A percentile compares a stretch with the other conserved stretches of the same genome.
These are phyloP conservation scores for Coprinellus aureogranulatus DNA, from an alignment of 768 basidiomycete species.

Conservation along the genomic window DNA sequence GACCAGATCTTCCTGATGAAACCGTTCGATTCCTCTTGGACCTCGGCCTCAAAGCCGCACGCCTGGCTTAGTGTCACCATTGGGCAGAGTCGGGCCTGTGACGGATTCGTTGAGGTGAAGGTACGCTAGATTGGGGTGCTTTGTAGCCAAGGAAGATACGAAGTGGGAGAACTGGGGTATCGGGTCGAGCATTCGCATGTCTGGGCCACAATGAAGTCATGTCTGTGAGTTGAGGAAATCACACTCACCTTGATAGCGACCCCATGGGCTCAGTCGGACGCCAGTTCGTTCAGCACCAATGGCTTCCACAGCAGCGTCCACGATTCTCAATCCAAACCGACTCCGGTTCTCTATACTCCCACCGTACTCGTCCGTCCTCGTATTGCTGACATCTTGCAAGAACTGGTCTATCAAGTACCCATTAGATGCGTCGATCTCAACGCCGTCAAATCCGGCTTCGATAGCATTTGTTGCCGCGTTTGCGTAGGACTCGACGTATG, in stretches of 20 bases:
- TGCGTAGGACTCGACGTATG: slow-evolving; percentile 47
- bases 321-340: slow-evolving; percentile 54
- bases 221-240: too few species aligned
- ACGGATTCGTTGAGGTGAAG: slow-evolving; percentile 51
- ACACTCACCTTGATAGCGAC: slow-evolving; percentile 34
- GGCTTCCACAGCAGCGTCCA: slow-evolving; percentile 47
- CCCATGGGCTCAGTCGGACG: slow-evolving; percentile 61
- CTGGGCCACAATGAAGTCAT: too few species aligned
- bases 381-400: slow-evolving; percentile 52
- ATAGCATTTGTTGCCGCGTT: slow-evolving; percentile 50
- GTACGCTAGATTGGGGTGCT: slow-evolving; percentile 48
- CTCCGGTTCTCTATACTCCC: slow-evolving; percentile 61
- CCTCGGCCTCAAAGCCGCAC: slow-evolving; percentile 13
- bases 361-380: slow-evolving; percentile 66
- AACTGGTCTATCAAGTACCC: slow-evolving; percentile 55
- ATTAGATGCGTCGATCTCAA: slow-evolving; percentile 41
- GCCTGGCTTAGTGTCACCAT: neutral
- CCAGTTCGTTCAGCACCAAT: slow-evolving; percentile 55
- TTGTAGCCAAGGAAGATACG: slow-evolving; percentile 34
- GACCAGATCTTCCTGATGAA: slow-evolving; percentile 48
- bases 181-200: slow-evolving; percentile 56
- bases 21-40: slow-evolving; percentile 35
- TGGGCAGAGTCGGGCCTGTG: slow-evolving; percentile 18
- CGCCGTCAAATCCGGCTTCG: slow-evolving; percentile 67
- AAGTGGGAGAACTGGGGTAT: slow-evolving; percentile 54